phyloP scores from a whole-genome alignment of 1,284 basidiomycete genomes.

The Mycosarcoma mackinlayi region DNA sequence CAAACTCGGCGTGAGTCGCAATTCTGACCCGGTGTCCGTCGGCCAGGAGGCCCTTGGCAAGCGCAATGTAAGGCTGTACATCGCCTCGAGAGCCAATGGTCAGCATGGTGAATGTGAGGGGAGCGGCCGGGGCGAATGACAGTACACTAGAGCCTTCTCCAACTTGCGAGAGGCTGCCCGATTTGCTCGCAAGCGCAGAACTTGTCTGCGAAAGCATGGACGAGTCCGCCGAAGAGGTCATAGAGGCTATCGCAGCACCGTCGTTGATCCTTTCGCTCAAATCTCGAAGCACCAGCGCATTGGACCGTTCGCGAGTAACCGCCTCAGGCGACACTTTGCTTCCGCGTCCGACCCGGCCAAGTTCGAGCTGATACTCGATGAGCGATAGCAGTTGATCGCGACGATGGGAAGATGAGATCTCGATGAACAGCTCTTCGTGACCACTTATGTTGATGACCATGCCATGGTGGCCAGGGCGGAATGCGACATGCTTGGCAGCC shows the following conservation, averaged over 20 bases:
- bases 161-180: conserved; percentile 22
- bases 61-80: conserved; percentile 85
- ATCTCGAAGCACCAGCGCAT: conserved; percentile 55
- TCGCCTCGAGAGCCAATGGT: conserved; percentile 91
- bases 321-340: conserved; percentile 21
- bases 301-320: conserved; percentile 36
- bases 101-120: conserved; percentile 77
- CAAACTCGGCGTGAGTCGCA: conserved; percentile 92
- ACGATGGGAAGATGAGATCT: conserved; percentile 83
- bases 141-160: conserved; percentile 42
- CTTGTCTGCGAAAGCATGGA: conserved; percentile 29
- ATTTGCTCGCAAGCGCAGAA: conserved; percentile 11
- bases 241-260: conserved; percentile 18
- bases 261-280: conserved; percentile 54
- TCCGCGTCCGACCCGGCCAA: conserved; percentile 10
- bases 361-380: conserved; percentile 76
- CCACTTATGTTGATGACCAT: conserved; percentile 90
- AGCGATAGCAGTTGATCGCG: conserved; percentile 80
- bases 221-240: conserved; percentile 33
- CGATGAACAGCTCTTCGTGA: conserved; percentile 95
- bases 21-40: conserved; percentile 88
- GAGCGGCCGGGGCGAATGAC: conserved; percentile 37
- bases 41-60: conserved; percentile 88
- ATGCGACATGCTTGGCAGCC: conserved; percentile 84
- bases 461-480: conserved; percentile 87